Conservation (phyloP, 768 basidiomycete species). For the Lentinula raphanica region DNA sequence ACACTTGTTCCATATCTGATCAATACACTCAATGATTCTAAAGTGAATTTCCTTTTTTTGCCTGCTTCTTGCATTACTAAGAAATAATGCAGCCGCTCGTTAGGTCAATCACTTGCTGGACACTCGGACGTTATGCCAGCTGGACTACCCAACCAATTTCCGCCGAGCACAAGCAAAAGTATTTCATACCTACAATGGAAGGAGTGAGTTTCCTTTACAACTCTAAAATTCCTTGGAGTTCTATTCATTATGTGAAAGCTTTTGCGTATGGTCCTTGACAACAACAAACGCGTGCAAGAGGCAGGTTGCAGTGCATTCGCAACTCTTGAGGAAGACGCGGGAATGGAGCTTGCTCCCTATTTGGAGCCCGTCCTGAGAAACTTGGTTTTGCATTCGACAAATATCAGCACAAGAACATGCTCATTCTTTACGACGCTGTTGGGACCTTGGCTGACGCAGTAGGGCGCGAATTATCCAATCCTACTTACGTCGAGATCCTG, state of each 20-base stretch:
- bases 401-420: conserved; percentile 99
- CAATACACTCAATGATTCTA: conserved; percentile 83
- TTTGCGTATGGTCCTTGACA: conserved; percentile 94
- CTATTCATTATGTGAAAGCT: conserved; percentile 47
- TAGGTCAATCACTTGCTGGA: conserved; percentile 98
- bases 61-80: neutral
- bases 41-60: conserved; percentile 45
- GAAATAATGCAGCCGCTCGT: conserved; percentile 70
- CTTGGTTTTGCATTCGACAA: conserved; percentile 95
- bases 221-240: conserved; percentile 8
- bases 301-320: conserved; percentile 99
- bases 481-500: conserved; percentile 85
- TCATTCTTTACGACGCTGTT: conserved; percentile 98
- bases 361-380: conserved; percentile 93
- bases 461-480: conserved; percentile 79
- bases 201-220: conserved; percentile 57
- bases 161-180: conserved; percentile 82
- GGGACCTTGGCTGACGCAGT: conserved; percentile 98
- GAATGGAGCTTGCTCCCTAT: conserved; percentile 82
- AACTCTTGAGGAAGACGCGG: conserved; percentile 97
- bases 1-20: conserved; percentile 91
- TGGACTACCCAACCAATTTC: conserved; percentile 89
- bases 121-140: conserved; percentile 95
- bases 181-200: conserved; percentile 98
- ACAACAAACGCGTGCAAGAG: conserved; percentile 98